These are phyloP conservation scores for Coemansia sp. DNA, from an alignment of 192 early-diverging fungal genomes.

Conservation along the genomic window DNA sequence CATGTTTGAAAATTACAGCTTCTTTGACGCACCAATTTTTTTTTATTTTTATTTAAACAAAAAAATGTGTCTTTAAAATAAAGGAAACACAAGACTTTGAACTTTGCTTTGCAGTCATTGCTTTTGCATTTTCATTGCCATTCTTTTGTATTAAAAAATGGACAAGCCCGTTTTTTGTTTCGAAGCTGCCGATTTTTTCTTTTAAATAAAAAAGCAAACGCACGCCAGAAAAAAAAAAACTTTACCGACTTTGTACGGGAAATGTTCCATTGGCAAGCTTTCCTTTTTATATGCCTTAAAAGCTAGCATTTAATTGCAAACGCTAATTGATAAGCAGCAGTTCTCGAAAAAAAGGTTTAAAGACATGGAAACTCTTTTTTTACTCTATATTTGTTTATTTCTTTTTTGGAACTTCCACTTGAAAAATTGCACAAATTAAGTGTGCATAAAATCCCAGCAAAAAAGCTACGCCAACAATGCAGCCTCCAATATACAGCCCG, in stretches of 20 bases:
- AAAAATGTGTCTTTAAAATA: neutral
- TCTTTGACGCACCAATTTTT: neutral
- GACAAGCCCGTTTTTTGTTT: neutral
- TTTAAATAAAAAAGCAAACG: neutral
- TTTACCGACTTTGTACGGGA: no score
- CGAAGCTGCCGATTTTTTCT: neutral
- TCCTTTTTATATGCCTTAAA: no score
- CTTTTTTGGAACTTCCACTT: neutral
- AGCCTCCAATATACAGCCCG: neutral
- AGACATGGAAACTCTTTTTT: neutral
- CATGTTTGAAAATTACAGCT: neutral
- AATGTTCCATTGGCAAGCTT: no score
- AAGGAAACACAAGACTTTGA: neutral
- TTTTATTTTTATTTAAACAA: neutral
- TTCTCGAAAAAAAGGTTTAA: no score
- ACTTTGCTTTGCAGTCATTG: neutral
- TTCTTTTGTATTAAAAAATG: neutral
- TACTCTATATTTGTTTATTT: neutral
- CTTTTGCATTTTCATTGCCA: neutral
- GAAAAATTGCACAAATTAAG: neutral
- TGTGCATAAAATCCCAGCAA: neutral
- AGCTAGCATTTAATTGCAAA: no score
- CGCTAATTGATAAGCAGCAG: no score
- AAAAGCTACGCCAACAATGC: neutral
- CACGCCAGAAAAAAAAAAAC: no score